Evolutionary conservation across 2,329 filamentous ascomycete species (phyloP).

Genomic region (Escovopsis sp.): DNA sequence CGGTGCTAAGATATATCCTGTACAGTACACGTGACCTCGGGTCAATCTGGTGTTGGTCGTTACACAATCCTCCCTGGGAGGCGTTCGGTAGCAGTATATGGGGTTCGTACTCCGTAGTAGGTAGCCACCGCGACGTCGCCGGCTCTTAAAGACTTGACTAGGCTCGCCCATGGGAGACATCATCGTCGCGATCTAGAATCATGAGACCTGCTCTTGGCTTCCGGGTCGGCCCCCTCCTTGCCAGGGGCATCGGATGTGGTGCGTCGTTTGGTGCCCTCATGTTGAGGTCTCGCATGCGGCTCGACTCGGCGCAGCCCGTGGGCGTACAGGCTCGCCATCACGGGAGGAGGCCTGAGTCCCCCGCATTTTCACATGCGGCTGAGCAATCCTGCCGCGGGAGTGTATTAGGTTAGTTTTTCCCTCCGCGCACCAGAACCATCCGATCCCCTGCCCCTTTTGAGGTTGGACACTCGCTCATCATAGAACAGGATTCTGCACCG

Average conservation of each 20-base stretch:
- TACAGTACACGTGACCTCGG: too few relatives aligned
- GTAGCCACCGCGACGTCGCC: too few relatives aligned
- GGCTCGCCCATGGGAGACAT: too few relatives aligned
- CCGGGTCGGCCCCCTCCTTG: conserved; percentile 9
- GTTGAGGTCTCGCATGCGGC: conserved; percentile 12
- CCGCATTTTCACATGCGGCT: conserved; percentile 19
- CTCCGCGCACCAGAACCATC: not conserved
- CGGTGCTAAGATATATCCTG: too few relatives aligned
- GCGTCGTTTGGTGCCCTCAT: conserved; percentile 13
- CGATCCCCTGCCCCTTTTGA: not conserved
- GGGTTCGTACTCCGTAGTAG: too few relatives aligned
- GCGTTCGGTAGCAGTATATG: too few relatives aligned
- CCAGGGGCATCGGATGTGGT: conserved; percentile 13
- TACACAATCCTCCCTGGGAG: too few relatives aligned
- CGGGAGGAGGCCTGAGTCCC: conserved; percentile 6
- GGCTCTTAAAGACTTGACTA: too few relatives aligned
- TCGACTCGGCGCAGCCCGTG: conserved; percentile 13
- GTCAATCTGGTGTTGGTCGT: too few relatives aligned
- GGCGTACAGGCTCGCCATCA: conserved; percentile 7
- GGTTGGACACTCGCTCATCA: not conserved
- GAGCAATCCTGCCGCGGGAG: conserved; percentile 39
- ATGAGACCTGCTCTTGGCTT: not conserved
- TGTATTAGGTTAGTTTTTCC: conserved; percentile 26
- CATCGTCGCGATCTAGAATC: too few relatives aligned
- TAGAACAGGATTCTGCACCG: conserved; percentile 46